phyloP scores from a whole-genome alignment of 345 rosid genomes.

The Citrus sp. region DNA sequence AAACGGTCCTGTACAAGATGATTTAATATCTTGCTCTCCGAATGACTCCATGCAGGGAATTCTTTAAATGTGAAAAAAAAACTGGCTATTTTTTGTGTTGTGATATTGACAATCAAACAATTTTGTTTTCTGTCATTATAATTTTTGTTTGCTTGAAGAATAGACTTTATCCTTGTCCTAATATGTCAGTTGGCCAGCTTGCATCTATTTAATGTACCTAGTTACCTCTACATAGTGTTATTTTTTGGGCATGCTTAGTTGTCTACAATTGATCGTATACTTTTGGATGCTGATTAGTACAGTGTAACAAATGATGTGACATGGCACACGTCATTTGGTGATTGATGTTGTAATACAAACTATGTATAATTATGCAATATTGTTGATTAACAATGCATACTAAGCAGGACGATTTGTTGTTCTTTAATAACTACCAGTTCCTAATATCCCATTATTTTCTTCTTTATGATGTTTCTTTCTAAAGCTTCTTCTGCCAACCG shows the following conservation, averaged over 20 bases:
- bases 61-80: background rate
- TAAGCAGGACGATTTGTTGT: rapidly evolving
- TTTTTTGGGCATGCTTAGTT: background rate
- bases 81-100: background rate
- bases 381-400: no score
- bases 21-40: background rate
- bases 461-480: background rate
- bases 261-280: background rate
- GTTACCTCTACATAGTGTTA: background rate
- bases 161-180: background rate
- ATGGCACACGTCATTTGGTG: background rate
- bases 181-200: background rate
- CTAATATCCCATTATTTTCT: background rate
- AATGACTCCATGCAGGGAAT: background rate
- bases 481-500: rapidly evolving
- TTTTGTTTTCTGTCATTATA: background rate
- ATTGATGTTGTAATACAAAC: background rate
- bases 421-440: background rate
- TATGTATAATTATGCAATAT: no score
- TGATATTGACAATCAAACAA: background rate
- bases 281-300: no score
- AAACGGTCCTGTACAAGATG: background rate
- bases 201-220: background rate
- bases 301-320: no score
- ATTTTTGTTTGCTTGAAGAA: background rate